Evolutionary conservation across 2,329 filamentous ascomycete species (phyloP).

Genomic region (Plectosphaerella plurivora): DNA sequence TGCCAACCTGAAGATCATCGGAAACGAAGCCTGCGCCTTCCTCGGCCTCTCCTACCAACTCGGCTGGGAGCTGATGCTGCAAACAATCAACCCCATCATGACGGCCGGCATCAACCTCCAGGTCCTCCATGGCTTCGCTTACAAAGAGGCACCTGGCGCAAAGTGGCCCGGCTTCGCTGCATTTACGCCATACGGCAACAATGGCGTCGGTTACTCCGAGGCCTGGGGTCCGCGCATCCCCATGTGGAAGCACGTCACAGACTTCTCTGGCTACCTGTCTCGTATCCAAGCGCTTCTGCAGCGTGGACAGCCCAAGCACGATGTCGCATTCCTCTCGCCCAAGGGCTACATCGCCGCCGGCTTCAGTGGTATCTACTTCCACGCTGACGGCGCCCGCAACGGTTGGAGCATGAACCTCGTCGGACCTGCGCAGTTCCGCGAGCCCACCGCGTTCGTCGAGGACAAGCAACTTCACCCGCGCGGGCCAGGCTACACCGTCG

Average conservation of each 20-base stretch:
- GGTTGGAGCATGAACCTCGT: constrained; percentile 8
- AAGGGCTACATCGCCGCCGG: constrained; percentile 8
- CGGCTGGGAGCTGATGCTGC: constrained; percentile 3
- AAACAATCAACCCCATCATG: constrained; percentile 10
- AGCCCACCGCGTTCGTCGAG: constrained; percentile 2
- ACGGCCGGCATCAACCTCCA: constrained; percentile 11
- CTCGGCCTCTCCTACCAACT: background rate
- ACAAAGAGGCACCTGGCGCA: constrained; percentile 6
- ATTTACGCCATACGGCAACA: constrained; percentile 6
- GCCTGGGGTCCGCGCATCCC: constrained; percentile 12
- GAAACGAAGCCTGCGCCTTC: constrained; percentile 6
- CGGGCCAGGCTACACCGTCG: background rate
- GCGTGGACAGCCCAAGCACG: constrained; percentile 6
- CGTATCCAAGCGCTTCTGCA: constrained; percentile 4
- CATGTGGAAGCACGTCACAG: constrained; percentile 8
- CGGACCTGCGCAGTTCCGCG: constrained; percentile 6
- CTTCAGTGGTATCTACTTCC: constrained; percentile 5
- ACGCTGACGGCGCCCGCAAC: background rate
- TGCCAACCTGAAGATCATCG: background rate
- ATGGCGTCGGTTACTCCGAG: constrained; percentile 7
- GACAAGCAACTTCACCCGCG: constrained; percentile 3
- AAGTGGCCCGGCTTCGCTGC: constrained; percentile 12
- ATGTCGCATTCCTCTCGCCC: constrained; percentile 10
- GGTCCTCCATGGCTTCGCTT: constrained; percentile 12
- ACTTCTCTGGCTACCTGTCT: constrained; percentile 7